Evolutionary conservation across 768 basidiomycete genomes (phyloP), one percentile per base, ranked within the genome.

Genomic region (Pholiota microspora): DNA sequence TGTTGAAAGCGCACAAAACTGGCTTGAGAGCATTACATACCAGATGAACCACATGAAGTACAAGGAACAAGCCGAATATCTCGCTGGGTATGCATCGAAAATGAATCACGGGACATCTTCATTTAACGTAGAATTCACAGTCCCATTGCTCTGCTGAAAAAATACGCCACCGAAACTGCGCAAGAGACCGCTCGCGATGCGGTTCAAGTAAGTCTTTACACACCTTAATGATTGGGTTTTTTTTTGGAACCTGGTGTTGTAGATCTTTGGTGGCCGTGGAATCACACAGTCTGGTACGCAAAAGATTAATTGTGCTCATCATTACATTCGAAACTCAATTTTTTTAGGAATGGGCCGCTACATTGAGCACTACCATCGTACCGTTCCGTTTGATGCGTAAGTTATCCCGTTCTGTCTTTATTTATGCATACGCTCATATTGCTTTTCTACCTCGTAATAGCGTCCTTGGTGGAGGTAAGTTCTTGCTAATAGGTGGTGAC

Each of bases 21-120:
- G 91, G 92, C 72, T 94, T 15, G 93, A 95, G 73, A 88, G 81
- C 53, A 71, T 95, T 50, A 94, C 92, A 0, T 88, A 85, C 67
- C 92, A 94, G 68, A 93, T 94, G 90, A 84, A 76, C 60, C 80
- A 91, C 53, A 93, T 94, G 92, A 77, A 77, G 34, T 91, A 92
- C 67, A 84, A 84, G 65, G 79, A 92, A 55, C 89, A 91, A 65
- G 82, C 89, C 10, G 67, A 75, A 36, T 78, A 84, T 56, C 77
- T 94, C 21, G 92, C 90, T 45, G 91, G 90, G 84, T 85, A 62
- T 57, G 75, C 61, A 18, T 23, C 8, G 1, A 42, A 42, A 23
- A 21, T 7, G 18, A 7, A 6, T 31, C 29, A 31, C 12, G 6
- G 12, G 12, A 6, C 12, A 6, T 31, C 29, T 6, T 31, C 29